Evolutionary conservation across 2,329 filamentous ascomycete species (phyloP), one percentile per base, ranked within the genome.

Genomic region (Colletotrichum sp.): DNA sequence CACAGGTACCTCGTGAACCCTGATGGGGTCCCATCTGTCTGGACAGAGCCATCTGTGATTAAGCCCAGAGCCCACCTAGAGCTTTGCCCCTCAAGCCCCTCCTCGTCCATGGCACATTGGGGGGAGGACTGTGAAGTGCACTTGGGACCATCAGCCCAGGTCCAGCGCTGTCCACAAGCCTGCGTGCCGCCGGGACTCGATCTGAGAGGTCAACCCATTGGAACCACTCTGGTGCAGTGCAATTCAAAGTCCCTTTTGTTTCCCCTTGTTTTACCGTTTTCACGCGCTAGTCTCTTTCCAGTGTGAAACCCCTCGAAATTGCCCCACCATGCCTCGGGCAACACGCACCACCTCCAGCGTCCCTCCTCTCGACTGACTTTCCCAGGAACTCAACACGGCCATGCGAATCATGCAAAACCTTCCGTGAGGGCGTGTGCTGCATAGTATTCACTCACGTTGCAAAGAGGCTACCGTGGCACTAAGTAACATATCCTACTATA

Each of bases 231-330:
- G 24, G 24, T 24, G 24, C 24, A 24, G 24, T 24, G 24, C 24
- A n/a, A 51, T 51, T 21, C 43, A 51, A 24, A 51, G 43, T 66
- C 38, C 66, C 24, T 66, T 66, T 36, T 57, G 69, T 66, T 73
- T 73, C 69, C 72, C 59, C 62, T 70, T 70, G 64, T 59, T 75
- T 75, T 70, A 70, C 70, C 66, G 47, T 74, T 63, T 38, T 18
- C 34, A 31, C n/a, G 51, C 75, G 67, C 75, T 76, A 76, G 57
- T 55, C 75, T 47, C 15, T 27, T 75, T 70, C 72, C 7, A 58
- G 61, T 27, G 47, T 59, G 65, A 73, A 73, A 71, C 70, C 73
- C 73, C 75, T 75, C 73, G 64, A 69, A 70, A 38, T 34, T 68
- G 74, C 74, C 74, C 74, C 71, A 74, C 71, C 64, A 75, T 55